Conservation (phyloP, 139 green algal genomes). For the Spirogloea muscicola region DNA sequence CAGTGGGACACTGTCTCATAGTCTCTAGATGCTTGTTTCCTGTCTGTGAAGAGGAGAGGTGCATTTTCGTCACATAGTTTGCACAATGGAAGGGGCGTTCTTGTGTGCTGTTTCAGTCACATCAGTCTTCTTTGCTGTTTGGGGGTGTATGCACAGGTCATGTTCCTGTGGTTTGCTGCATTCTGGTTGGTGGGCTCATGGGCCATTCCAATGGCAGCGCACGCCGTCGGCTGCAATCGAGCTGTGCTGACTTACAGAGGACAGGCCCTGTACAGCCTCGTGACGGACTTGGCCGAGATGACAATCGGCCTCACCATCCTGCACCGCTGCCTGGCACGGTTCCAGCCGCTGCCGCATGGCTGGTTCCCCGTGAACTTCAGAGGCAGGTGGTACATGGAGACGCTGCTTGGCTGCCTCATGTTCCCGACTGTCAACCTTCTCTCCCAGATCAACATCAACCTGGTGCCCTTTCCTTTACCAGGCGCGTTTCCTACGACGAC, state of each 20-base stretch:
- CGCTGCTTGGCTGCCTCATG: conserved; percentile 11
- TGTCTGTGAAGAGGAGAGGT: background rate
- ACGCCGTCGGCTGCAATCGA: conserved; percentile 55
- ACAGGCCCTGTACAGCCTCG: conserved; percentile 70
- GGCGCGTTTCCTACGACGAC: background rate
- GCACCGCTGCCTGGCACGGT: conserved; percentile 54
- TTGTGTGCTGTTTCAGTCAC: background rate
- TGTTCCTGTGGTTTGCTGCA: conserved; percentile 75
- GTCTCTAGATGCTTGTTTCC: background rate
- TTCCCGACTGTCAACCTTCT: conserved; percentile 41
- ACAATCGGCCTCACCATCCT: conserved; percentile 65
- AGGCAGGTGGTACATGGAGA: conserved; percentile 37
- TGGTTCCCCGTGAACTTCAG: conserved; percentile 38
- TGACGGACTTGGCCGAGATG: conserved; percentile 69
- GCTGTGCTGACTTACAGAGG: conserved; percentile 46
- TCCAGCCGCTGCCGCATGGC: conserved; percentile 46
- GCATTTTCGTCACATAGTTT: background rate
- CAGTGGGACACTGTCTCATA: background rate
- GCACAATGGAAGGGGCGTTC: no score
- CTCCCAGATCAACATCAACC: conserved; percentile 22
- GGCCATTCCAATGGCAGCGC: conserved; percentile 55
- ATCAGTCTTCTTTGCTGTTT: no score
- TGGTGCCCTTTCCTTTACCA: conserved; percentile 19
- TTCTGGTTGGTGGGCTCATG: conserved; percentile 74
- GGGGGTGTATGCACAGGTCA: conserved; percentile 70